phyloP scores from a whole-genome alignment of 2,329 filamentous ascomycete species.

The Niveomyces coronatus region DNA sequence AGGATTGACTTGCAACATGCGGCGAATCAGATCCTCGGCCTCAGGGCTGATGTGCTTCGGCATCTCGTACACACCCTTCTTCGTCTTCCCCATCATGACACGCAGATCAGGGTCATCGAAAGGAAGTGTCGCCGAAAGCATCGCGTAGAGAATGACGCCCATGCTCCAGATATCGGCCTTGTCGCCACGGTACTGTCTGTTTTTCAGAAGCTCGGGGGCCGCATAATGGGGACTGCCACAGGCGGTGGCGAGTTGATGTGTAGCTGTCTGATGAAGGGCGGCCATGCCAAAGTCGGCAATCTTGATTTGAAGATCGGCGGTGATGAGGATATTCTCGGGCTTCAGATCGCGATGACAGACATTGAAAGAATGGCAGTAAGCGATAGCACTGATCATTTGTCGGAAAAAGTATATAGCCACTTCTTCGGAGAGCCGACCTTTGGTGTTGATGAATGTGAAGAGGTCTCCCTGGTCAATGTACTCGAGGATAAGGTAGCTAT shows the following conservation, averaged over 20 bases:
- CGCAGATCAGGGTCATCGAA: conserved; percentile 62
- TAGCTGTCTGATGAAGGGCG: conserved; percentile 70
- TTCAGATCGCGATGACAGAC: conserved; percentile 96
- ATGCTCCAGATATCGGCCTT: conserved; percentile 92
- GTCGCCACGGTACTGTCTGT: conserved; percentile 68
- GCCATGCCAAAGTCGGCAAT: conserved; percentile 98
- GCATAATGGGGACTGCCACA: conserved; percentile 97
- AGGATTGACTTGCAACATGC: conserved; percentile 72
- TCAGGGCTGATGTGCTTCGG: conserved; percentile 53
- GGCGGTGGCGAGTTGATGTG: conserved; percentile 72
- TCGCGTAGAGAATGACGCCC: conserved; percentile 80
- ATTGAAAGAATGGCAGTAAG: conserved; percentile 88
- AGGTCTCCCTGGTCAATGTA: conserved; percentile 73
- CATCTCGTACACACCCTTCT: conserved; percentile 50
- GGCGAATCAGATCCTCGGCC: conserved; percentile 65
- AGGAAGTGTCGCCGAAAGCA: conserved; percentile 73
- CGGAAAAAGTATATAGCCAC: conserved; percentile 78
- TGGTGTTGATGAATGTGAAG: conserved; percentile 72
- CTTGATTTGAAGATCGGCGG: conserved; percentile 67
- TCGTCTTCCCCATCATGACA: conserved; percentile 51
- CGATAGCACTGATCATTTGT: conserved; percentile 84
- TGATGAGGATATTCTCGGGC: conserved; percentile 90
- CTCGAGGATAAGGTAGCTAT: conserved; percentile 86
- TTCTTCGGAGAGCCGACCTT: conserved; percentile 66
- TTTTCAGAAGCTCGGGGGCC: conserved; percentile 79